A percentile compares a stretch with the other conserved stretches of the same genome.
phyloP scores from a whole-genome alignment of 2,329 filamentous ascomycete species.

The Harringtonia lauricola region DNA sequence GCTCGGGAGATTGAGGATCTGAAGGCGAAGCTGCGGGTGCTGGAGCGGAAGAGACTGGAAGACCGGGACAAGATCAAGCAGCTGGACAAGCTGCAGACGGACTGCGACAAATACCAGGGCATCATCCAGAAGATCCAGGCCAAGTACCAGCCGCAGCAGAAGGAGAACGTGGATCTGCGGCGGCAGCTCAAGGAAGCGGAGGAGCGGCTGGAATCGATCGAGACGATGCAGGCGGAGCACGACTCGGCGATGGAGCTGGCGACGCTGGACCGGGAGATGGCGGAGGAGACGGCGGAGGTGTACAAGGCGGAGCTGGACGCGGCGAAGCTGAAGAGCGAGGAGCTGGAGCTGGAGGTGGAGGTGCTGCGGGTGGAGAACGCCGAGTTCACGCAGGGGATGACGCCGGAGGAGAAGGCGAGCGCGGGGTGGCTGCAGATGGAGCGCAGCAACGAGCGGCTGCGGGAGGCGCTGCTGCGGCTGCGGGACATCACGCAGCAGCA shows the following conservation, averaged over 20 bases:
- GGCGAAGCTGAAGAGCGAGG: constrained; percentile 65
- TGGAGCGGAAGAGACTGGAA: constrained; percentile 79
- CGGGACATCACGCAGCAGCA: constrained; percentile 81
- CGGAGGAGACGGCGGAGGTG: constrained; percentile 81
- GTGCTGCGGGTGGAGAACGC: constrained; percentile 79
- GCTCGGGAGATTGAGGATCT: constrained; percentile 72
- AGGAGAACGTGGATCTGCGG: constrained; percentile 66
- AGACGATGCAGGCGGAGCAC: constrained; percentile 69
- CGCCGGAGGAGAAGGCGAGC: constrained; percentile 74
- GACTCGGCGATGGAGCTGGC: constrained; percentile 79
- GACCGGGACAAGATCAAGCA: constrained; percentile 76
- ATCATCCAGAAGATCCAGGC: constrained; percentile 86
- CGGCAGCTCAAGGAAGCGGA: constrained; percentile 71
- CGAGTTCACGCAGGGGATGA: constrained; percentile 75
- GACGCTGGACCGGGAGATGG: constrained; percentile 87
- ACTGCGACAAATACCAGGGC: constrained; percentile 66
- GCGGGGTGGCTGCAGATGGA: constrained; percentile 89
- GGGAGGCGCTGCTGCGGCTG: constrained; percentile 72
- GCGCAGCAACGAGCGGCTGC: constrained; percentile 74
- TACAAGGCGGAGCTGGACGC: constrained; percentile 70
- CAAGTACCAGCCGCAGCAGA: constrained; percentile 77
- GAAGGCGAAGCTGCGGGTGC: constrained; percentile 73
- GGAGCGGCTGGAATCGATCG: constrained; percentile 54
- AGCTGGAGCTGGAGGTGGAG: constrained; percentile 79
- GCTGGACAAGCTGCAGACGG: constrained; percentile 63